phyloP scores from a whole-genome alignment of 179 eudicot species.

The Vitellaria paradoxa region DNA sequence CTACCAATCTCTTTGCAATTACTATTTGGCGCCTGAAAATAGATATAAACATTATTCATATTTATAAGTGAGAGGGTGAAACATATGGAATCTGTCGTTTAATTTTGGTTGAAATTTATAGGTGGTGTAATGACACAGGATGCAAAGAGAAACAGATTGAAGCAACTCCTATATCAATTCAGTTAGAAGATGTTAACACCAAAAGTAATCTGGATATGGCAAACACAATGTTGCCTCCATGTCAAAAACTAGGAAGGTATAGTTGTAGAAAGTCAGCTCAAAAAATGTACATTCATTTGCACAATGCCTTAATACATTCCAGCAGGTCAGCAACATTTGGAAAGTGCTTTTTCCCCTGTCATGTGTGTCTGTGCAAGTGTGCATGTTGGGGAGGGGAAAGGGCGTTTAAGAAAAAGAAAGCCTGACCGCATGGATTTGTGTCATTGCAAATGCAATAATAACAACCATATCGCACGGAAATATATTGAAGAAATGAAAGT shows the following conservation, averaged over 20 bases:
- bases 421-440: not conserved
- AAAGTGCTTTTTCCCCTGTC: not conserved
- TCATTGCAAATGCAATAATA: not conserved
- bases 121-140: not conserved
- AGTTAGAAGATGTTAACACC: not conserved
- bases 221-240: not conserved
- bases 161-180: constrained; percentile 1
- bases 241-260: constrained; percentile 5
- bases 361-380: too few relatives aligned
- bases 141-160: not conserved
- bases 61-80: constrained; percentile 2
- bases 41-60: not conserved
- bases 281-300: not conserved
- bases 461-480: not conserved
- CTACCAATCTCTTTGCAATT: constrained; percentile 66
- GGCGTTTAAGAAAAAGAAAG: not conserved
- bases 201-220: not conserved
- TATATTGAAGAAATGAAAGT: not conserved
- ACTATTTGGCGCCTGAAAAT: constrained; percentile 67
- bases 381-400: not conserved
- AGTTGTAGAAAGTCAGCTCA: not conserved
- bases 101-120: not conserved
- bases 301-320: not conserved
- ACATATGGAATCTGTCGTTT: not conserved
- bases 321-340: not conserved